Evolutionary conservation across 306 rosid genomes (phyloP).

Genomic region (Carpinus fangiana): DNA sequence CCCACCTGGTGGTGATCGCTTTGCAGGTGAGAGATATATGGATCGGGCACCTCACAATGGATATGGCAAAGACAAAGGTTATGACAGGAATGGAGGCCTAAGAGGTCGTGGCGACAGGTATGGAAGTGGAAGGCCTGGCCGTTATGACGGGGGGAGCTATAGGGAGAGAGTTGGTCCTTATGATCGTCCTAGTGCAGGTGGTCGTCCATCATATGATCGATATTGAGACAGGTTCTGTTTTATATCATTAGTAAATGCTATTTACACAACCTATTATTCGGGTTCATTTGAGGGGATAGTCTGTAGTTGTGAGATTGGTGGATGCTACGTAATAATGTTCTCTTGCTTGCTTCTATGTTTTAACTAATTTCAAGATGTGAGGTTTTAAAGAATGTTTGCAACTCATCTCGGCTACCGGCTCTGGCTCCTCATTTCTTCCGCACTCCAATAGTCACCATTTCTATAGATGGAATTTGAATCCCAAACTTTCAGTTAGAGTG

Average conservation of each 20-base stretch:
- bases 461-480: neutral
- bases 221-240: conserved; percentile 21
- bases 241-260: neutral
- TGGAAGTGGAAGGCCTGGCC: conserved; percentile 35
- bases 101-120: conserved; percentile 35
- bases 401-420: neutral
- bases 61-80: conserved; percentile 32
- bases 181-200: conserved; percentile 37
- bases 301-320: conserved; percentile 2
- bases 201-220: conserved; percentile 29
- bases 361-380: neutral
- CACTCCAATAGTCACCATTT: neutral
- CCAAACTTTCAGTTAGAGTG: neutral
- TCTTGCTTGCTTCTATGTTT: conserved; percentile 3
- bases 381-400: neutral
- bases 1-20: conserved; percentile 27
- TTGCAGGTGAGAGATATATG: conserved; percentile 19
- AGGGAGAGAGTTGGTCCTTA: conserved; percentile 38
- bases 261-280: neutral
- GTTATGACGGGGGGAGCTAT: conserved; percentile 31
- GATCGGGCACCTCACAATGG: conserved; percentile 24
- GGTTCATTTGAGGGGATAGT: neutral
- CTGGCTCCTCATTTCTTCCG: neutral
- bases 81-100: conserved; percentile 33
- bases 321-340: neutral